Conservation (phyloP, 225 moss, liverwort and hornwort genomes). For the Pseudisothecium myosuroides region DNA sequence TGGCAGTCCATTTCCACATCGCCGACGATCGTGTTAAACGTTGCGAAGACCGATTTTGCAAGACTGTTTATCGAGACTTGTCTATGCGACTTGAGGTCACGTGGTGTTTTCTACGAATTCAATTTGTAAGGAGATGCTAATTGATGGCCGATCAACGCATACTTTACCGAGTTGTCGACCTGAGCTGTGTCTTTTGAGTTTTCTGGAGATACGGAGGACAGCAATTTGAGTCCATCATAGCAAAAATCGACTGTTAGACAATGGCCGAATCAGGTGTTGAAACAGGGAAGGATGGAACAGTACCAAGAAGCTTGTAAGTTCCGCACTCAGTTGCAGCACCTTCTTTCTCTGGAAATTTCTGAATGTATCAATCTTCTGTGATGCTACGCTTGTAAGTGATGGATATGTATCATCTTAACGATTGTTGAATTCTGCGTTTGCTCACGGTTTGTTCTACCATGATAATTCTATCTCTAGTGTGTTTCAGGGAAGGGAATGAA, state of each 20-base stretch:
- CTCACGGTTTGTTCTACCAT: background rate
- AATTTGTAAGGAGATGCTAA: background rate
- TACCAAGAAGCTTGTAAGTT: background rate
- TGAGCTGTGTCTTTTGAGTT: background rate
- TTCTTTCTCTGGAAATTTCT: background rate
- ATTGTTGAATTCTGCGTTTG: background rate
- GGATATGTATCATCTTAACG: background rate
- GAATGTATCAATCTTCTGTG: background rate
- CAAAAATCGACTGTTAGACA: background rate
- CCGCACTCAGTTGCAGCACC: background rate
- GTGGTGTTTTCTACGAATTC: background rate
- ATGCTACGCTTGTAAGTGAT: background rate
- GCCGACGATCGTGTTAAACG: background rate
- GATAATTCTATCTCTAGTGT: background rate
- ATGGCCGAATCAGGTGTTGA: background rate
- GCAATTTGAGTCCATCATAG: background rate
- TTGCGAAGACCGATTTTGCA: background rate
- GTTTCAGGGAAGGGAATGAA: slow-evolving; percentile 5
- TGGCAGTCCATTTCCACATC: background rate
- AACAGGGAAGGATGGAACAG: background rate
- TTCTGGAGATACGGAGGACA: background rate
- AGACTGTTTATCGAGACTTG: background rate
- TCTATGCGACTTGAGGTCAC: background rate
- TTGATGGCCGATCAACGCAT: background rate
- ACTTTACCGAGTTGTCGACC: background rate